phyloP scores from a whole-genome alignment of 305 asterid genomes.

The Fraxinus latifolia region DNA sequence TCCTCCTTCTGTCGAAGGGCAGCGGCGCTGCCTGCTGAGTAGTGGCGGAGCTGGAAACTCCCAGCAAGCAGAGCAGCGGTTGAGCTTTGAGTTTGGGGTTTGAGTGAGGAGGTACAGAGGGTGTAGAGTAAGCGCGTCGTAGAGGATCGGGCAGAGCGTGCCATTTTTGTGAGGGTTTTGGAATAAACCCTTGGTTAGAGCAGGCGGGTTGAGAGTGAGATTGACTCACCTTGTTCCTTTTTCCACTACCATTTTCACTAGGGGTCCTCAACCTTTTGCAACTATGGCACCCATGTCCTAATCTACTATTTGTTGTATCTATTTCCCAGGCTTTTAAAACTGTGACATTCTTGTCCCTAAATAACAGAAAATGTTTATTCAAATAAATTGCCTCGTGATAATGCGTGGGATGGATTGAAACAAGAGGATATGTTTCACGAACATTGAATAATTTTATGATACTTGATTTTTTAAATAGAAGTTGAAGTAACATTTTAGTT shows the following conservation, averaged over 20 bases:
- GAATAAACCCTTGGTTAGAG: slow-evolving; percentile 41
- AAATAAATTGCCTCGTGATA: not conserved
- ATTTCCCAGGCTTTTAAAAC: not conserved
- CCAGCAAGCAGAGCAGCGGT: slow-evolving; percentile 52
- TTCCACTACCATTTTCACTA: not conserved
- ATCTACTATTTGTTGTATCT: too few relatives aligned
- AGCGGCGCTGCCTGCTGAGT: slow-evolving; percentile 66
- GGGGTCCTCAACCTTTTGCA: not conserved
- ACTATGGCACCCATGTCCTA: not conserved
- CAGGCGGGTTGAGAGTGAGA: not conserved
- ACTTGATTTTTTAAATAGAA: not conserved
- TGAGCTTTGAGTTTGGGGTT: slow-evolving; percentile 32
- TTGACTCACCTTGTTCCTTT: not conserved
- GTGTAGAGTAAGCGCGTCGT: slow-evolving; percentile 66
- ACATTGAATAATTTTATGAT: not conserved
- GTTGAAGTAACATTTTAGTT: not conserved
- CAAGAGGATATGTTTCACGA: not conserved
- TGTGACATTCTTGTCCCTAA: not conserved
- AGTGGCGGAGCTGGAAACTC: slow-evolving; percentile 53
- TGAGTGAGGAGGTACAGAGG: slow-evolving; percentile 37
- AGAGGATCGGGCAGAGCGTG: slow-evolving; percentile 60
- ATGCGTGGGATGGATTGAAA: not conserved
- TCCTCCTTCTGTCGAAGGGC: slow-evolving; percentile 70
- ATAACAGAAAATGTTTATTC: not conserved
- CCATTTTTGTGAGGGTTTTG: slow-evolving; percentile 65